Conservation (phyloP, 495 filamentous ascomycete genomes). For the Amniculicola lignicola region DNA sequence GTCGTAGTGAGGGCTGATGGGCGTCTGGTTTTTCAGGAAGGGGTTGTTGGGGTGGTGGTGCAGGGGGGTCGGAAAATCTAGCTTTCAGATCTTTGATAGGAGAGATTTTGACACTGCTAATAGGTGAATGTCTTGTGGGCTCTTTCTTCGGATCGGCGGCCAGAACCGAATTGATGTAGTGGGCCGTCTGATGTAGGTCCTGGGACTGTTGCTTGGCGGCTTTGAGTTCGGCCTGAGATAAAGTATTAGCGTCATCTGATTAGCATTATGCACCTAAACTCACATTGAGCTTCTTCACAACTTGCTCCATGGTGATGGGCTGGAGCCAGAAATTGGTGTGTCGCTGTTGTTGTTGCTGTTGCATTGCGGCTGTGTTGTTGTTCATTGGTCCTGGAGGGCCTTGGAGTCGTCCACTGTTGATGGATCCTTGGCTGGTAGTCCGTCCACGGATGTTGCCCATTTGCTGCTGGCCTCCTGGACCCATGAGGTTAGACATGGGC, state of each 20-base stretch:
- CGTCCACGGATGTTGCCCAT: conserved; percentile 64
- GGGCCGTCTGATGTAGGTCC: conserved; percentile 75
- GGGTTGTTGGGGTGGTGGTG: conserved; percentile 87
- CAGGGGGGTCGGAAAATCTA: conserved; percentile 83
- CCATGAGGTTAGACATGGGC: conserved; percentile 65
- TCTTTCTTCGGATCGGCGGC: conserved; percentile 71
- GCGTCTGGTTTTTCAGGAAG: conserved; percentile 85
- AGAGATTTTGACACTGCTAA: conserved; percentile 30
- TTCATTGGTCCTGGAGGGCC: conserved; percentile 32
- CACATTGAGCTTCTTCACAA: conserved; percentile 91
- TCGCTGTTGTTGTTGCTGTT: conserved; percentile 66
- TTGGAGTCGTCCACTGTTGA: conserved; percentile 35
- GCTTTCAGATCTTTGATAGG: conserved; percentile 56
- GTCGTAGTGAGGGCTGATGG: conserved; percentile 60
- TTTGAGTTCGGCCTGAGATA: conserved; percentile 73
- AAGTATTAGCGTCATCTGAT: background rate
- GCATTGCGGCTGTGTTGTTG: conserved; percentile 56
- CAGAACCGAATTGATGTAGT: conserved; percentile 73
- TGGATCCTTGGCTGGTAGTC: conserved; percentile 67
- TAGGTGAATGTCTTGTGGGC: conserved; percentile 29
- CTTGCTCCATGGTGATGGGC: conserved; percentile 87
- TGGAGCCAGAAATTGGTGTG: conserved; percentile 80
- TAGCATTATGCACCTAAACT: conserved; percentile 39
- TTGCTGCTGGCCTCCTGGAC: conserved; percentile 55
- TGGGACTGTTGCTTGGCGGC: conserved; percentile 80